Evolutionary conservation across 495 filamentous ascomycete species (phyloP), one percentile per base, ranked within the genome.

Genomic region (Penicillium odoratum): DNA sequence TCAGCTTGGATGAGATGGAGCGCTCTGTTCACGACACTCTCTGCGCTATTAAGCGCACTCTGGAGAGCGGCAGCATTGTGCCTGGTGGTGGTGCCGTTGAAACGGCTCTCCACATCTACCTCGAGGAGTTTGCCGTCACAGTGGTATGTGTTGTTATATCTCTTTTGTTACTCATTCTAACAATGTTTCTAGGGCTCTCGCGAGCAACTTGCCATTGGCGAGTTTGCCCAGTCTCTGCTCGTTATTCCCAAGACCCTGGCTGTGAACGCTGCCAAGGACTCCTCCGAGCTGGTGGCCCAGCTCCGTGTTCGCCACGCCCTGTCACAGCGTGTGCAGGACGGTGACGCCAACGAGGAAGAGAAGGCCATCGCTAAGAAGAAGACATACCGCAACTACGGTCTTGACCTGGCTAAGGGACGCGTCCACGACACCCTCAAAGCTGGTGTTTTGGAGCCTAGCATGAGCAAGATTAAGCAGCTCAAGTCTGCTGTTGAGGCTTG

Each of bases 401-500:
- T 99, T 55, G 94, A 99, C 75, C 74, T 99, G 71, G 79, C 79
- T 56, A 92, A 89, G 77, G 94, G 94, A 47, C 91, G 90, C 66
- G 93, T 97, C 66, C 87, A 92, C 57, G 94, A 99, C 76, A 83
- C 88, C 75, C 81, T 99, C 65, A 97, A 96, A 84, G 88, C 89
- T 15, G 94, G 94, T 66, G 93, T 98, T 69, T 68, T 98, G 71
- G 94, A 99, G 79, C 94, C 94, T 30, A 93, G 89, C 74, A 93
- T 99, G 83, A 97, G 93, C 82, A 99, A 99, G 83, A 83, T 99
- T 64, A 88, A 91, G 78, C 93, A 97, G 80, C 78, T 99, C 64
- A 99, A 99, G 88, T 92, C 88, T 80, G 95, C 95, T 50, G 94
- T 98, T 52, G 94, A 99, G 79, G 94, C 94, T 57, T 98, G 95